Percentiles rank a stretch among this genome's conserved stretches.
Conservation (phyloP, 495 filamentous ascomycete genomes). For the Astrocystis sublimbata region DNA sequence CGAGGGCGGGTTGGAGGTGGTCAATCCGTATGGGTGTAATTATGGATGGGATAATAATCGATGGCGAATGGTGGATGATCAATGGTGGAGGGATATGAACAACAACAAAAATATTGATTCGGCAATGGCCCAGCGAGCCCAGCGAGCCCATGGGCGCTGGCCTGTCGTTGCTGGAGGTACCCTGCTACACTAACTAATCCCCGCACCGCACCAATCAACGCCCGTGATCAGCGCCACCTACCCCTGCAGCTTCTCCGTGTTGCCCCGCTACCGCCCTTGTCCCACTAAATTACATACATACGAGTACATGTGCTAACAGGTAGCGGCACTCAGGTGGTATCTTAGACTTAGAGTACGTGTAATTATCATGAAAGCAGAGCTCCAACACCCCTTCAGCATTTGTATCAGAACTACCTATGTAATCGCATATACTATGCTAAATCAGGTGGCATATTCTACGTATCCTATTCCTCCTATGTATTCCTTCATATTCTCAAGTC, state of each 20-base stretch:
- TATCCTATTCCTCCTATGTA: no score
- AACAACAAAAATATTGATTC: constrained; percentile 17
- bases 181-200: constrained; percentile 7
- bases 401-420: no score
- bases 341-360: not conserved
- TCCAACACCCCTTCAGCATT: no score
- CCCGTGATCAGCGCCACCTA: not conserved
- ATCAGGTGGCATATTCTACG: no score
- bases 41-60: not conserved
- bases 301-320: not conserved
- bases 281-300: not conserved
- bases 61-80: not conserved
- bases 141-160: no score
- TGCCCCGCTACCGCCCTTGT: not conserved
- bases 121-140: no score
- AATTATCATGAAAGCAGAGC: no score
- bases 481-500: no score
- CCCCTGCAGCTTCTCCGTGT: not conserved
- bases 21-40: not conserved
- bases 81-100: no score
- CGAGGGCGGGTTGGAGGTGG: not conserved
- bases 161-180: constrained; percentile 15
- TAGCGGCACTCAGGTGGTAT: not conserved
- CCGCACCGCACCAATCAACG: not conserved
- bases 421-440: no score